Base-by-base conservation (phyloP, 2,329 filamentous ascomycete species). In the Pseudocercospora macadamiae region DNA sequence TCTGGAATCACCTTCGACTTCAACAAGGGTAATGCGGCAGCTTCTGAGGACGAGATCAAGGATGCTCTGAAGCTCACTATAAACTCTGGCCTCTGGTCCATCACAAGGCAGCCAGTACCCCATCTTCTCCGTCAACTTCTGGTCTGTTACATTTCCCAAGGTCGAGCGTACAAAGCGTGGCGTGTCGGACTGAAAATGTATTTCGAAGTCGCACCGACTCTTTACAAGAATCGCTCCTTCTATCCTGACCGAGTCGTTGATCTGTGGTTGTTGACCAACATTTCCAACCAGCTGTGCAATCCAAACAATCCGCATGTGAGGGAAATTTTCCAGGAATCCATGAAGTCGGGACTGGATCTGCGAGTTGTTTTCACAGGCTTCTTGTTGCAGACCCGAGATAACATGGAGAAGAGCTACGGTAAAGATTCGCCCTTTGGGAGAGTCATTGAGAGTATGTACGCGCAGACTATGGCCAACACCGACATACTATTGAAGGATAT, bases 171-270 rank as follows among this genome's bases (percentile, higher is more conserved):
- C n/a, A 65, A 71, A 4, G 83, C 82, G 3, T 80, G 83, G 63
- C 66, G 77, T 3, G 80, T 86, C 4, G 78, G 78, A 4, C 74
- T 82, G 2, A 80, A 83, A 56, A 76, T 80, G 2, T 81, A 84
- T 64, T 74, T 80, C 51, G 69, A 76, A 26, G 74, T 84, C 57
- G 78, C 85, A 44, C 82, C 83, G 0, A 66, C 77, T 2, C 70
- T 86, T 2, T 84, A 82, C 59, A 47, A 47, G 42, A 47, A 12
- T 26, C 42, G 42, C 19, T 75, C 77, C 6, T 73, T 74, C 53
- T 83, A 87, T 67, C 84, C 84, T 0, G 74, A 85, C 6, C 78
- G 84, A 0, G 77, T 85, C 2, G 73, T 84, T 3, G 82, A 80
- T 57, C 75, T 70, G 6, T 80, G 64, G 61, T 47, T 63, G 36